Conservation (phyloP, 495 filamentous ascomycete species). For the Neurospora sp. region DNA sequence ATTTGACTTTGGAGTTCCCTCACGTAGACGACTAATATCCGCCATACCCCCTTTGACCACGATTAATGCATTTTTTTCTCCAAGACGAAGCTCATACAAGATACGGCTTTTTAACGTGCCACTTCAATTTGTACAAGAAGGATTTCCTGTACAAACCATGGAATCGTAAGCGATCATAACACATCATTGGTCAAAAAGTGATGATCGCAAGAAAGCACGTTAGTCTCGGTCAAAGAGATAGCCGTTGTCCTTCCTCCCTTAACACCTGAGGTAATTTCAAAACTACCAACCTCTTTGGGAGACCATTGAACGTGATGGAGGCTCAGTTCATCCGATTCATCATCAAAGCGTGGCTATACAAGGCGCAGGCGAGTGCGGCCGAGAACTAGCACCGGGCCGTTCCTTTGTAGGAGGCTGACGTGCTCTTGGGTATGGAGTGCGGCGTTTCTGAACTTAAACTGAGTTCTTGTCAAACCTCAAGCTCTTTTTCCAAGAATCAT, state of each 20-base stretch:
- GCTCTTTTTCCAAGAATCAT: background rate
- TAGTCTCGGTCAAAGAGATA: background rate
- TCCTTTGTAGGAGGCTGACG: background rate
- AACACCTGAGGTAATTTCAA: background rate
- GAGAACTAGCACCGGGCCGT: background rate
- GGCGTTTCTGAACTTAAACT: background rate
- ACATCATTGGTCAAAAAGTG: background rate
- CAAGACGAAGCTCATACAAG: background rate
- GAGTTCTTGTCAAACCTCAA: background rate
- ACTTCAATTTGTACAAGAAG: fast-evolving
- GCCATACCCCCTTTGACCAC: background rate
- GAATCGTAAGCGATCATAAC: background rate
- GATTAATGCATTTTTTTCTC: background rate
- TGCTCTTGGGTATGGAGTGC: background rate
- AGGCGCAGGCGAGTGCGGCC: background rate
- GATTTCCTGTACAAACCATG: background rate
- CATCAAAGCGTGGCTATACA: no score
- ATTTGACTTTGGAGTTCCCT: background rate
- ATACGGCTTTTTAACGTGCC: fast-evolving
- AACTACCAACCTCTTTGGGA: background rate
- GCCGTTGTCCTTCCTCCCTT: background rate
- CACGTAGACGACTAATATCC: background rate
- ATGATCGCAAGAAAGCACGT: background rate
- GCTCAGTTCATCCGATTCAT: background rate
- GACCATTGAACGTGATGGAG: background rate